Evolutionary conservation across 371 early-diverging fungal genomes (phyloP), one percentile per base, ranked within the genome.

Genomic region (Mucor lusitanicus): DNA sequence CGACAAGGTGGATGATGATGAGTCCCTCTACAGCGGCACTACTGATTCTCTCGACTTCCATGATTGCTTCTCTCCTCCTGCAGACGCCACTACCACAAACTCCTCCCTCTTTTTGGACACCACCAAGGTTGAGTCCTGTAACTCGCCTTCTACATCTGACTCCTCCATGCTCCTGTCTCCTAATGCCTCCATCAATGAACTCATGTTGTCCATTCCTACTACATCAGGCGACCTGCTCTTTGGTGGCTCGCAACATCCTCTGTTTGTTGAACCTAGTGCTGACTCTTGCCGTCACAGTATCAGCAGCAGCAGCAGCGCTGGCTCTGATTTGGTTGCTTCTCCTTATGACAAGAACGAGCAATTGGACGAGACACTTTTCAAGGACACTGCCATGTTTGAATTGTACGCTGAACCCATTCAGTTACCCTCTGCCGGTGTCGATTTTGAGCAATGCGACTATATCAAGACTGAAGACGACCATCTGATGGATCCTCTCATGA

Each of bases 61-160:
- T 54, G 79, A 82, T 55, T 82, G 82, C 44, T 79, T 82, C 64
- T 81, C 81, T 17, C 81, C 81, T 23, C 72, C 77, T 46, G 61
- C 9, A 61, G 61, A 27, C 15, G 25, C 81, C 12, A 78, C 81
- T 23, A 70, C 77, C 39, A 21, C 19, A 61, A 23, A 13, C 12
- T 35, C 50, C 27, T 48, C 6, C 28, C 56, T 17, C n/a, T 30
- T 6, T 30, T 55, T 55, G 32, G 32, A 55, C 32, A 55, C 32
- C n/a, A 30, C 27, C 4, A 50, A 50, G 25, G 25, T 50, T 50
- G 50, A 50, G 2, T 23, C 50, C 11, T 61, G 44, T n/a, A 11
- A 32, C 39, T 68, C 68, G 7, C 68, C 68, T 5, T 46, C 59
- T n/a, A 21, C 57, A 28, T 46, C 62, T 33, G 63, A 58, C 33